Conservation (phyloP, 2,329 filamentous ascomycete genomes). For the Neodidymelliopsis sp. region DNA sequence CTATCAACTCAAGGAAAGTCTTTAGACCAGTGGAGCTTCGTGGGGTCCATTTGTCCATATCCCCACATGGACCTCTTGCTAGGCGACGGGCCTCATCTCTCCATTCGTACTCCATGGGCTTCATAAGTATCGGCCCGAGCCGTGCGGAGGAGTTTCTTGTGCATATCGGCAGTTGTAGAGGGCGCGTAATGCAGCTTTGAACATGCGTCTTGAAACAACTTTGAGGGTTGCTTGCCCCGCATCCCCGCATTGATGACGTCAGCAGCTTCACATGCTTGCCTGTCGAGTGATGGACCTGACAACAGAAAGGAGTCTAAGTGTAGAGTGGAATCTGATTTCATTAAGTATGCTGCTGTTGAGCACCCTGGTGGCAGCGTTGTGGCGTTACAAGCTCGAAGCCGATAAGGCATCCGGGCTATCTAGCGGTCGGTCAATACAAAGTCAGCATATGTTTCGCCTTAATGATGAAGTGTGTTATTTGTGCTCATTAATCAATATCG, state of each 20-base stretch:
- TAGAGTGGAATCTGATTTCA: neutral
- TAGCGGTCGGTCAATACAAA: no score
- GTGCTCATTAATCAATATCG: no score
- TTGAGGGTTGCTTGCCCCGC: constrained; percentile 5
- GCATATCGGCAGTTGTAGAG: constrained; percentile 11
- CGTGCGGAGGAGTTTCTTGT: constrained; percentile 2
- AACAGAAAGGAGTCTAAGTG: neutral
- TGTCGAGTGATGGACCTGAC: neutral
- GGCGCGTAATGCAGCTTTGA: neutral
- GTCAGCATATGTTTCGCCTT: no score
- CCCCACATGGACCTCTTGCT: neutral
- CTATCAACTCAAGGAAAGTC: neutral
- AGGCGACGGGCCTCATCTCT: neutral
- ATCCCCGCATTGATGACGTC: constrained; percentile 16
- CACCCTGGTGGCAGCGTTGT: constrained; percentile 9
- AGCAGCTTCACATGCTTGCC: neutral
- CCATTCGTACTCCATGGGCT: neutral
- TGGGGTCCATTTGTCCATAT: neutral
- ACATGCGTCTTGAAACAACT: neutral
- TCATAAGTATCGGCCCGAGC: constrained; percentile 9
- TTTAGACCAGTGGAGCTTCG: neutral
- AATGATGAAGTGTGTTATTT: no score
- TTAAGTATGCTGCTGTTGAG: neutral
- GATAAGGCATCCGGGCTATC: no score
- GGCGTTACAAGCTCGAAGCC: no score